A percentile compares a stretch with the other conserved stretches of the same genome.
Evolutionary conservation across 768 basidiomycete genomes (phyloP).

Genomic region (Crassisporium funariophilum): DNA sequence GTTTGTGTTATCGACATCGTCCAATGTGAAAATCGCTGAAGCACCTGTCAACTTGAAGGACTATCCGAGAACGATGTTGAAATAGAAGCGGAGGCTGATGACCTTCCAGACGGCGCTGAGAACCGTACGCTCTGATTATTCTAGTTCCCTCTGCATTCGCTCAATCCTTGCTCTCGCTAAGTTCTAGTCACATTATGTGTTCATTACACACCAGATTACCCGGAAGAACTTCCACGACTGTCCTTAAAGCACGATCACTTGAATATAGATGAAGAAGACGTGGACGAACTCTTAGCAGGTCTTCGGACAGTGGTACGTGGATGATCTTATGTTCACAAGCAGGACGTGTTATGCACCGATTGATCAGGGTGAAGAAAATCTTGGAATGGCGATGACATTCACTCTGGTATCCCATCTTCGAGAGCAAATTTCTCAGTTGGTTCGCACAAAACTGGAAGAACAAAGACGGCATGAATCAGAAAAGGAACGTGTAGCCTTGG

Average conservation of each 20-base stretch:
- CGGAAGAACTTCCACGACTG: constrained; percentile 78
- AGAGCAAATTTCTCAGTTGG: constrained; percentile 69
- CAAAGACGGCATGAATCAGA: constrained; percentile 67
- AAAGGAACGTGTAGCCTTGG: constrained; percentile 70
- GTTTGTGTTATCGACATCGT: constrained; percentile 58
- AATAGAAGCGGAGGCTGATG: constrained; percentile 89
- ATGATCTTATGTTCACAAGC: not conserved
- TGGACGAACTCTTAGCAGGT: constrained; percentile 54
- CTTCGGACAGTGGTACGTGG: constrained; percentile 58
- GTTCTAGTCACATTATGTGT: constrained; percentile 77
- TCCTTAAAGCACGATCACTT: constrained; percentile 65
- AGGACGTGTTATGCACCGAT: constrained; percentile 3
- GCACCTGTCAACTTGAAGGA: constrained; percentile 58
- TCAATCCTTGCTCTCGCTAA: constrained; percentile 31
- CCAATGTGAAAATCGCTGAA: constrained; percentile 43
- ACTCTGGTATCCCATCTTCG: constrained; percentile 85
- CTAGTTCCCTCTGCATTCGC: constrained; percentile 7
- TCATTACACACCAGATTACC: constrained; percentile 81
- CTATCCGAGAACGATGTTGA: constrained; percentile 78
- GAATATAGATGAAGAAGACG: constrained; percentile 58
- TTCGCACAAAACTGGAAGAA: constrained; percentile 59
- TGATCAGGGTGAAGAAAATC: constrained; percentile 75
- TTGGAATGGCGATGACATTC: constrained; percentile 98
- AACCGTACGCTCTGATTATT: constrained; percentile 42
- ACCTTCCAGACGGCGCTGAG: constrained; percentile 62